Evolutionary conservation across 108 stramenopile species (phyloP), one percentile per base, ranked within the genome.

Genomic region (Phaeodactylum tricornutum): DNA sequence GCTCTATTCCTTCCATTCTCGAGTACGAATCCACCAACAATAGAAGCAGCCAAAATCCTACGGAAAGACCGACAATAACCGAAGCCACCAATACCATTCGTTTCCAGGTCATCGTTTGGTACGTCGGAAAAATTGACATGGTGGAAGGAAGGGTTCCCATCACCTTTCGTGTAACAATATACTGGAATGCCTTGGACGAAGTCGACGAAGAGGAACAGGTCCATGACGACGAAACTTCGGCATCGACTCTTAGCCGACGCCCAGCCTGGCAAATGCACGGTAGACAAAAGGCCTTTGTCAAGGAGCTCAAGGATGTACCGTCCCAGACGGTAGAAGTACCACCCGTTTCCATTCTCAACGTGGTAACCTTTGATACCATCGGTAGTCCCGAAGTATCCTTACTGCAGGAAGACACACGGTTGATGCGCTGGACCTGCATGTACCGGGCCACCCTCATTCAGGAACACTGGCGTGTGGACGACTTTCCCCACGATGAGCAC

Each of bases 401-500:
- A 27, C 28, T 75, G 17, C 28, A 55, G 22, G 61, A 47, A 33
- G 27, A 41, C 17, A 47, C 6, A 14, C 46, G 33, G 8, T 12
- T 34, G 11, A 34, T 34, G 33, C 8, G 12, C 8, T 34, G 33
- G 33, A 11, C 33, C 12, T 34, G 33, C 12, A 8, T 34, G n/a
- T 77, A 77, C 34, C 47, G 46, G 29, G 71, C 71, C 29, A 39
- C 54, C 2, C 39, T 77, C 14, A 6, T 59, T 12, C 76, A 77
- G 47, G 70, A 71, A 12, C 34, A 55, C 36, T 45, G 71, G 56
- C 48, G 45, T 4, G 71, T 77, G 0, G 39, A 19, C n/a, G 30
- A 77, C 24, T 77, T 71, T 41, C 76, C 76, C 12, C 76, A 77
- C 35, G 76, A 77, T 41, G 32, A 59, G 1, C 76, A 77, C 27